A percentile compares a stretch with the other conserved stretches of the same genome.
Conservation (phyloP, 441 rosid species). For the Brassica hybrid region DNA sequence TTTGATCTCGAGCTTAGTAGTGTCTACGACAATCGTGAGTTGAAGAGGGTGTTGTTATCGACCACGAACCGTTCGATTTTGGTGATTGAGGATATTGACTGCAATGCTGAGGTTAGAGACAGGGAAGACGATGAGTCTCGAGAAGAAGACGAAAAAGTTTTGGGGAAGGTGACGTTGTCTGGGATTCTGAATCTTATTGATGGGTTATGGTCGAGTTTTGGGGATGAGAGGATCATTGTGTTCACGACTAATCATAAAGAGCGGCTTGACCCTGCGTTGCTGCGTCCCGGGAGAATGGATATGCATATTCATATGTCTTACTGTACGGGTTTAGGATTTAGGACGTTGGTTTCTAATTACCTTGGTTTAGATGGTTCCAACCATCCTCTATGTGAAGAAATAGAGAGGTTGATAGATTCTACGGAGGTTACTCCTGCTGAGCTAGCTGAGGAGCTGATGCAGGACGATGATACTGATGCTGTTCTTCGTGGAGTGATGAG, state of each 20-base stretch:
- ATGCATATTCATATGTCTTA: slow-evolving; percentile 67
- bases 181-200: slow-evolving; percentile 63
- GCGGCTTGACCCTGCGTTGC: slow-evolving; percentile 62
- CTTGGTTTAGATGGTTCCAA: slow-evolving; percentile 42
- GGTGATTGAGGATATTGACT: slow-evolving; percentile 66
- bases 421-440: slow-evolving; percentile 66
- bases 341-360: slow-evolving; percentile 57
- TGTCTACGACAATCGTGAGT: slow-evolving; percentile 40
- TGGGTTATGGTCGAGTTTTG: slow-evolving; percentile 77
- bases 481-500: slow-evolving; percentile 52
- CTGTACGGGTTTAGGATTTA: slow-evolving; percentile 56
- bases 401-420: slow-evolving; percentile 41
- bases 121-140: slow-evolving; percentile 31
- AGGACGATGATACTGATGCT: slow-evolving; percentile 48
- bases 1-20: slow-evolving; percentile 53
- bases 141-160: not conserved
- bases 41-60: slow-evolving; percentile 53
- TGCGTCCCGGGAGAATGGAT: slow-evolving; percentile 82
- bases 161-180: slow-evolving; percentile 48
- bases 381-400: slow-evolving; percentile 47
- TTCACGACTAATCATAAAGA: slow-evolving; percentile 75
- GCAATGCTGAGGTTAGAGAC: slow-evolving; percentile 48
- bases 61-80: slow-evolving; percentile 61
- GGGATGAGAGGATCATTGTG: slow-evolving; percentile 67
- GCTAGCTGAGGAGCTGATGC: slow-evolving; percentile 66